Conservation (phyloP, 2,329 filamentous ascomycete species). For the Hymenoscyphus repandus region DNA sequence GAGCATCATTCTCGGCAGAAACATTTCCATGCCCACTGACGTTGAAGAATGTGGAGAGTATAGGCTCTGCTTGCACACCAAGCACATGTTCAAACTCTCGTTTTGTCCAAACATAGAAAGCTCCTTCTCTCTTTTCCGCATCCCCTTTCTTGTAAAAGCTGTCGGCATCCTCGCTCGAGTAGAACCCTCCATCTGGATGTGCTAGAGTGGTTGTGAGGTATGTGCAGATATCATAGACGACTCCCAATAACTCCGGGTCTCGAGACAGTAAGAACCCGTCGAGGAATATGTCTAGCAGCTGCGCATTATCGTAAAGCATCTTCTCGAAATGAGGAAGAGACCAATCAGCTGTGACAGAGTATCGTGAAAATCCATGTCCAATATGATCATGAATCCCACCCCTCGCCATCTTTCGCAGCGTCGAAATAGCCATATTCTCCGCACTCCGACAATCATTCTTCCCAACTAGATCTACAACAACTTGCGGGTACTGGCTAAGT, state of each 20-base stretch:
- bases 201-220: constrained; percentile 76
- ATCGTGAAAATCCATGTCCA: constrained; percentile 74
- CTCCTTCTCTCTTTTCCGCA: constrained; percentile 79
- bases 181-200: constrained; percentile 67
- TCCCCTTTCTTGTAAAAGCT: constrained; percentile 71
- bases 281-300: constrained; percentile 76
- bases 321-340: constrained; percentile 95
- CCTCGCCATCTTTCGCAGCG: constrained; percentile 70
- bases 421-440: constrained; percentile 73
- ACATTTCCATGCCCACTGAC: constrained; percentile 84
- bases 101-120: constrained; percentile 90
- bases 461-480: constrained; percentile 84
- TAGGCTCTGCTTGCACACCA: constrained; percentile 58
- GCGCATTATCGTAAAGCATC: constrained; percentile 88
- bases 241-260: constrained; percentile 68
- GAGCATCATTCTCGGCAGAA: constrained; percentile 72
- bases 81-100: constrained; percentile 79
- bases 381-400: constrained; percentile 71
- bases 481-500: constrained; percentile 63
- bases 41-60: constrained; percentile 80
- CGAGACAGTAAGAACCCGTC: constrained; percentile 65
- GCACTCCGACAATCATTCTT: constrained; percentile 69
- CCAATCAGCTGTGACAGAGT: constrained; percentile 90
- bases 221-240: constrained; percentile 76
- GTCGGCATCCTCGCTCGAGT: constrained; percentile 86